Percentiles rank a stretch among this genome's conserved stretches.
These are phyloP conservation scores for Auriscalpium microsporum DNA, from an alignment of 768 basidiomycete genomes.

Conservation along the genomic window DNA sequence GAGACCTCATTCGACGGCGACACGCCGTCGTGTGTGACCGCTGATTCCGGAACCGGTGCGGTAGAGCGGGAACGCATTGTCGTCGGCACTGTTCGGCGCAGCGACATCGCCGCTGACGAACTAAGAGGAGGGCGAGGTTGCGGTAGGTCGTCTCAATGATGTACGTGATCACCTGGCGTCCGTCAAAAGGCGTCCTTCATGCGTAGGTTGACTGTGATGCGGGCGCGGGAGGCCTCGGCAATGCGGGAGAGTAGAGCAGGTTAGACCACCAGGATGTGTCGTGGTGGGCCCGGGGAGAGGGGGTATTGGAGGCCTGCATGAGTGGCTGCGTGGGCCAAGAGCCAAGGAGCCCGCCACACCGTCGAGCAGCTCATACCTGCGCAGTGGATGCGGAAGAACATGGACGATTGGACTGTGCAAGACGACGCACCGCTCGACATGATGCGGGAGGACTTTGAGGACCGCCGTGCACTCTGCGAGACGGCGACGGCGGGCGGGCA, in stretches of 20 bases:
- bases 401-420: conserved; percentile 64
- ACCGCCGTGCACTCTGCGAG: conserved; percentile 40
- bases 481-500: conserved; percentile 12
- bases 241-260: conserved; percentile 95
- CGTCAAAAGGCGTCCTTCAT: conserved; percentile 94
- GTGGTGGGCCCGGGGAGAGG: conserved; percentile 20
- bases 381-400: conserved; percentile 52
- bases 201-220: conserved; percentile 68
- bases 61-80: conserved; percentile 16
- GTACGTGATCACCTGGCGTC: conserved; percentile 92
- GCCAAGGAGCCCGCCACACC: conserved; percentile 21
- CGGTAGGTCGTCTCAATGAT: conserved; percentile 98
- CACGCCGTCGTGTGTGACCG: conserved; percentile 15
- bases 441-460: conserved; percentile 62
- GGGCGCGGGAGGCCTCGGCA: conserved; percentile 84
- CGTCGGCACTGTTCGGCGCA: conserved; percentile 27
- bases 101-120: conserved; percentile 70
- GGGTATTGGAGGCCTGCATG: conserved; percentile 22
- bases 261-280: conserved; percentile 74
- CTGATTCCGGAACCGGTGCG: conserved; percentile 19
- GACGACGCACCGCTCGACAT: conserved; percentile 40
- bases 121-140: conserved; percentile 86
- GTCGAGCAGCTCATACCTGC: conserved; percentile 34
- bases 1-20: conserved; percentile 22
- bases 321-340: conserved; percentile 24